A percentile compares a stretch with the other conserved stretches of the same genome.
Conservation (phyloP, 768 basidiomycete genomes). For the Tylopilus vinaceipallidus region DNA sequence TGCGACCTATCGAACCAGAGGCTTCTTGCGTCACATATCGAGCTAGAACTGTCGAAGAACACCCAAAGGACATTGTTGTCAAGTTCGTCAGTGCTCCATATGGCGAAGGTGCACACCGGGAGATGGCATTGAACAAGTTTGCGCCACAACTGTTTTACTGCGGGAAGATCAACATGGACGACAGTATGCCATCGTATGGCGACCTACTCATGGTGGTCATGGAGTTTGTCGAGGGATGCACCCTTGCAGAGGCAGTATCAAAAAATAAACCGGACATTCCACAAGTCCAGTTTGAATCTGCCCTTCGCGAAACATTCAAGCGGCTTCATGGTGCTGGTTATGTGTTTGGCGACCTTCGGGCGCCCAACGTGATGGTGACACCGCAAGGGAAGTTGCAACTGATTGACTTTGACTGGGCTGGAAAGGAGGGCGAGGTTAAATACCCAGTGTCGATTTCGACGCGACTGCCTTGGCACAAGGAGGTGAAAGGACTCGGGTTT, state of each 20-base stretch:
- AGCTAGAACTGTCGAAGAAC: slow-evolving; percentile 10
- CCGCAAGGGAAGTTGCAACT: not conserved
- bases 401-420: slow-evolving; percentile 10
- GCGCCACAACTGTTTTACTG: slow-evolving; percentile 35
- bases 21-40: slow-evolving; percentile 24
- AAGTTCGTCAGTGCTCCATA: slow-evolving; percentile 40
- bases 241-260: not conserved
- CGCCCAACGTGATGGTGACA: slow-evolving; percentile 33
- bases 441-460: not conserved
- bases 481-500: no score
- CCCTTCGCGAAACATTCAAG: slow-evolving; percentile 20
- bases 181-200: slow-evolving; percentile 14
- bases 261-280: slow-evolving; percentile 11
- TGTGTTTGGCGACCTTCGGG: slow-evolving; percentile 39
- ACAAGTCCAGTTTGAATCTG: slow-evolving; percentile 6
- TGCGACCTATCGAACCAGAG: slow-evolving; percentile 16
- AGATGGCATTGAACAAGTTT: slow-evolving; percentile 26
- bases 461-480: no score
- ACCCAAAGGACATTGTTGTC: slow-evolving; percentile 26
- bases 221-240: slow-evolving; percentile 32
- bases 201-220: slow-evolving; percentile 38
- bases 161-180: slow-evolving; percentile 14
- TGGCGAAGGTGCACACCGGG: slow-evolving; percentile 29
- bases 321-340: slow-evolving; percentile 31
- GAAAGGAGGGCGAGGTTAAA: slow-evolving; percentile 1